Conservation (phyloP, 202 grass and related monocot genomes). For the Carex arenaria region DNA sequence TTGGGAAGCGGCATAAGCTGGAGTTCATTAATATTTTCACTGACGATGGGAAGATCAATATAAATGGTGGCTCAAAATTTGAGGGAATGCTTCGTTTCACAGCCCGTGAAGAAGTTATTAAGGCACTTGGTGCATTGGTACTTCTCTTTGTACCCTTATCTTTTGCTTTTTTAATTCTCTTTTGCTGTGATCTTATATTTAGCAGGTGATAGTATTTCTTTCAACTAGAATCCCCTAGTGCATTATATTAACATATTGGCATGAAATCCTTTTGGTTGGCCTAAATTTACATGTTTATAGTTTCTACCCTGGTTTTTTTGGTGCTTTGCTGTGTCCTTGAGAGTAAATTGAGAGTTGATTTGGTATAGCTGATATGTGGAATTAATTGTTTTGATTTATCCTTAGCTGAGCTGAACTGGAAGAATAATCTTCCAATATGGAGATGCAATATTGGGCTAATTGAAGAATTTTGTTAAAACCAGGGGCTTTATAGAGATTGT, state of each 20-base stretch:
- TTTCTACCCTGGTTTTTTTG: background rate
- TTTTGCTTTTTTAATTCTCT: background rate
- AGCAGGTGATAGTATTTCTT: background rate
- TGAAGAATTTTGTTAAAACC: background rate
- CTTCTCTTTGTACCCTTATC: background rate
- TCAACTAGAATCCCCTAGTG: background rate
- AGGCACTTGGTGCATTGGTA: conserved; percentile 69
- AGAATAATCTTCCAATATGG: background rate
- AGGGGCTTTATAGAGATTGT: conserved; percentile 75
- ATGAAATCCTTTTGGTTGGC: background rate
- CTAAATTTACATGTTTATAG: background rate
- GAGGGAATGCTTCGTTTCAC: conserved; percentile 76
- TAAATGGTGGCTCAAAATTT: conserved; percentile 67
- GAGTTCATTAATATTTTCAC: conserved; percentile 91
- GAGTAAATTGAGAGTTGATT: background rate
- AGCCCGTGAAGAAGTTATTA: conserved; percentile 63
- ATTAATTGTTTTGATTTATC: background rate
- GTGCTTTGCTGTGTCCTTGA: background rate
- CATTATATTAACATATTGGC: background rate
- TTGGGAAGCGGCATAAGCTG: conserved; percentile 85
- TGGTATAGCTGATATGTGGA: background rate
- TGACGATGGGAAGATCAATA: conserved; percentile 80
- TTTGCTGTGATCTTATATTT: background rate
- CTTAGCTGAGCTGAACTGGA: background rate
- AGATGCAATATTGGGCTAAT: conserved; percentile 7